phyloP scores from a whole-genome alignment of 2,329 filamentous ascomycete genomes.

The Colletotrichum filicis region DNA sequence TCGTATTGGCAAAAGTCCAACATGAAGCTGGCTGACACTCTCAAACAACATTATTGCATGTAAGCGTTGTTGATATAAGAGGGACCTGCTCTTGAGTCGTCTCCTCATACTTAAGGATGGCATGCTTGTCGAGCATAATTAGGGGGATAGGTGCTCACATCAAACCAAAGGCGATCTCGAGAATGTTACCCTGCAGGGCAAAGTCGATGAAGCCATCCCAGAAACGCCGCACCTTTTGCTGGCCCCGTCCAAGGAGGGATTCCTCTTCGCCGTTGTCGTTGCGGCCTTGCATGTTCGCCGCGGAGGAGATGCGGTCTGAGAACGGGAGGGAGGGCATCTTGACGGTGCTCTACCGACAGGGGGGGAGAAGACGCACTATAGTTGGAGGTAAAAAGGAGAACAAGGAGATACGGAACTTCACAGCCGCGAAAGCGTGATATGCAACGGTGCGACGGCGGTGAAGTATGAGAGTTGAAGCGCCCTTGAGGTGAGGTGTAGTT shows the following conservation, averaged over 20 bases:
- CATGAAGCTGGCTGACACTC: neutral
- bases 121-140: too few relatives aligned
- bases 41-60: neutral
- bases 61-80: neutral
- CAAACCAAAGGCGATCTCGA: conserved; percentile 80
- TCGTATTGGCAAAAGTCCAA: neutral
- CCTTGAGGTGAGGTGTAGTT: neutral
- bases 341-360: neutral
- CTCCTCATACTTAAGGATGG: neutral
- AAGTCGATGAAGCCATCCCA: conserved; percentile 78
- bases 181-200: conserved; percentile 78
- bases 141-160: conserved; percentile 62
- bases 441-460: neutral
- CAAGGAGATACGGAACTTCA: neutral
- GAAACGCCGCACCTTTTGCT: conserved; percentile 59
- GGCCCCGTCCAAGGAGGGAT: conserved; percentile 58
- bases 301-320: conserved; percentile 20
- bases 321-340: conserved; percentile 25
- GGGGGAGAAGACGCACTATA: neutral
- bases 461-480: neutral
- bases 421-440: too few relatives aligned
- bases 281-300: conserved; percentile 43
- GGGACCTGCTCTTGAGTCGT: neutral
- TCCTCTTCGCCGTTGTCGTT: conserved; percentile 47
- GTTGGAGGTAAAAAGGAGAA: neutral